These are phyloP conservation scores for Trypanosoma conorhini DNA, from an alignment of 208 protist genomes.

Conservation along the genomic window DNA sequence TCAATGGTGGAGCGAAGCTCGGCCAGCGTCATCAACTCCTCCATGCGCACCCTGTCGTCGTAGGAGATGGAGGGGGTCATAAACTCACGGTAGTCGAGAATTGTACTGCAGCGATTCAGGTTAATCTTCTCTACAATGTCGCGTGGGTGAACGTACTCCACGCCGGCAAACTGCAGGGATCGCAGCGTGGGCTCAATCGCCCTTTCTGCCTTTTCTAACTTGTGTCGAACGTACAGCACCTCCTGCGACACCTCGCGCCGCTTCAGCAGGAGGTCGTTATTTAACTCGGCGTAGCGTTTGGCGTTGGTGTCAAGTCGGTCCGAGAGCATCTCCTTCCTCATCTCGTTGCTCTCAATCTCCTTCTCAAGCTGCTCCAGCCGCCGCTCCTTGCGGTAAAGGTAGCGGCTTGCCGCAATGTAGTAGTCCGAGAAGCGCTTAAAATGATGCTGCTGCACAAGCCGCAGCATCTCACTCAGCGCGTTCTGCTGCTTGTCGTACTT, in stretches of 20 bases:
- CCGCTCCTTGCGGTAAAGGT: conserved; percentile 84
- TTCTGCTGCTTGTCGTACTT: conserved; percentile 90
- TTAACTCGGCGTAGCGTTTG: conserved; percentile 74
- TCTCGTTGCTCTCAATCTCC: conserved; percentile 71
- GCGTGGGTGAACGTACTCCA: conserved; percentile 75
- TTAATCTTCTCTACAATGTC: conserved; percentile 84
- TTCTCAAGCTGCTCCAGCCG: conserved; percentile 67
- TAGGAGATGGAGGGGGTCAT: conserved; percentile 37
- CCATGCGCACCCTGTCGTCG: conserved; percentile 37
- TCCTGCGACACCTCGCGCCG: conserved; percentile 71
- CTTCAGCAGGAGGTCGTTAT: conserved; percentile 49
- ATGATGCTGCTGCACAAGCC: conserved; percentile 83
- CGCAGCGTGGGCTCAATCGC: conserved; percentile 74
- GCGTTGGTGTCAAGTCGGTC: conserved; percentile 76
- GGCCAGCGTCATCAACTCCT: conserved; percentile 30
- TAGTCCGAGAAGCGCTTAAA: conserved; percentile 90
- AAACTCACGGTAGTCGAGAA: conserved; percentile 77
- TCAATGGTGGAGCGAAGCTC: conserved; percentile 17
- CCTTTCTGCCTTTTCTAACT: conserved; percentile 63
- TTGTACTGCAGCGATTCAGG: conserved; percentile 75
- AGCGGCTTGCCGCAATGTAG: conserved; percentile 83
- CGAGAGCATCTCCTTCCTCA: conserved; percentile 68
- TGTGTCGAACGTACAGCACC: conserved; percentile 58
- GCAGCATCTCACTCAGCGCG: conserved; percentile 75
- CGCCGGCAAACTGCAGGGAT: conserved; percentile 66